phyloP scores from a whole-genome alignment of 2,329 filamentous ascomycete species.

The Phaeosphaeria sp. region DNA sequence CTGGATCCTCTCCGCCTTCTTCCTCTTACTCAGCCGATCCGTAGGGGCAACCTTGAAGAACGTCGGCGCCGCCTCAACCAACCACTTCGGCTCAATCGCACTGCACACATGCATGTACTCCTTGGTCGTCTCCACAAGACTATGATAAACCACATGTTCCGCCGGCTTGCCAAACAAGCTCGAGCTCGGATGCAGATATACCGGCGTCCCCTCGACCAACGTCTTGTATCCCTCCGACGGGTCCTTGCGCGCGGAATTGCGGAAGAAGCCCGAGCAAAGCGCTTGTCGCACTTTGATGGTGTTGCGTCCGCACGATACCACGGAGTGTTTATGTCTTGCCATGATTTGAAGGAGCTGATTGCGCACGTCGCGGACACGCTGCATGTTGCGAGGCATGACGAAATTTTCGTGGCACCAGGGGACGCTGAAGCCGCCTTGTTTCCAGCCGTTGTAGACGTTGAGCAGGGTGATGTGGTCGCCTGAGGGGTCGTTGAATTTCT shows the following conservation, averaged over 20 bases:
- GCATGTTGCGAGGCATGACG: slow-evolving; percentile 89
- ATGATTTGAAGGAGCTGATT: slow-evolving; percentile 94
- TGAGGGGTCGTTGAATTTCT: slow-evolving; percentile 94
- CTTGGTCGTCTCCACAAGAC: slow-evolving; percentile 88
- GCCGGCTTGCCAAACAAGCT: slow-evolving; percentile 94
- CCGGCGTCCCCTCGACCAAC: slow-evolving; percentile 90
- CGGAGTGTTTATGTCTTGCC: slow-evolving; percentile 82
- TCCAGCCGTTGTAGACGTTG: slow-evolving; percentile 99
- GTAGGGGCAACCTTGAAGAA: slow-evolving; percentile 98
- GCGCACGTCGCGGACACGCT: slow-evolving; percentile 87
- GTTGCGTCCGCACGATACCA: slow-evolving; percentile 85
- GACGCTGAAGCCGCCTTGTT: slow-evolving; percentile 77
- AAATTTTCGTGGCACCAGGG: slow-evolving; percentile 99
- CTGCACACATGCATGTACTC: slow-evolving; percentile 98
- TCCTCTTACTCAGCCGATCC: slow-evolving; percentile 85
- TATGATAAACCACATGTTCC: slow-evolving; percentile 95
- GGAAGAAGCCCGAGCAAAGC: slow-evolving; percentile 92
- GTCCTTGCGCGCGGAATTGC: slow-evolving; percentile 92
- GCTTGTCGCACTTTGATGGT: slow-evolving; percentile 88
- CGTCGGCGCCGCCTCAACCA: slow-evolving; percentile 95
- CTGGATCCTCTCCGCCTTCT: slow-evolving; percentile 93
- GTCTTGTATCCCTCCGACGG: slow-evolving; percentile 98
- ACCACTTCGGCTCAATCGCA: slow-evolving; percentile 88
- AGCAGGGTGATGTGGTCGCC: slow-evolving; percentile 94
- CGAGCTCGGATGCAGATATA: slow-evolving; percentile 91